Percentiles rank a stretch among this genome's conserved stretches.
Conservation (phyloP, 73 alveolate species). For the Paramecium caudatum region DNA sequence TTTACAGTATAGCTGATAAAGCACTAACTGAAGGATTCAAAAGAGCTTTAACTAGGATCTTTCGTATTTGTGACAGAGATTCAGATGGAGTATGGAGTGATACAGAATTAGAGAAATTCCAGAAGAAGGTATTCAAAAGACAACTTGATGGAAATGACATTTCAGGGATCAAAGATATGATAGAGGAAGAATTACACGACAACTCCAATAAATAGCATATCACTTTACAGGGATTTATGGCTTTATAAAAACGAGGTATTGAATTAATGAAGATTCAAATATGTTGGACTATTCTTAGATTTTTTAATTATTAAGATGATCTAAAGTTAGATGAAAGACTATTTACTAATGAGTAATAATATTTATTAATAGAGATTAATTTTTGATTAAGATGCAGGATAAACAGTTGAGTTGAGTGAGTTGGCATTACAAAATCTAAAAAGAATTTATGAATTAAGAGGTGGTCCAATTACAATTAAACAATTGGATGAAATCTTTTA, state of each 20-base stretch:
- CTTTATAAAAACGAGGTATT: slow-evolving; percentile 69
- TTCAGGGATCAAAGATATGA: slow-evolving; percentile 71
- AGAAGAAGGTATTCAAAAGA: slow-evolving; percentile 67
- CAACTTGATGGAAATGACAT: slow-evolving; percentile 62
- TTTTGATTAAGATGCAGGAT: slow-evolving; percentile 59
- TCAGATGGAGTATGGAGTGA: slow-evolving; percentile 74
- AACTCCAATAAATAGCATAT: slow-evolving; percentile 21
- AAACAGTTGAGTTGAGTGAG: slow-evolving; percentile 76
- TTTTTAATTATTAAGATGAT: slow-evolving; percentile 68
- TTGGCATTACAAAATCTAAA: slow-evolving; percentile 21
- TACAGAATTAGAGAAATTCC: slow-evolving; percentile 62
- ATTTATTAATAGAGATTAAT: neutral
- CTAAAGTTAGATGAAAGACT: slow-evolving; percentile 56
- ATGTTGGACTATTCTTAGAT: slow-evolving; percentile 74
- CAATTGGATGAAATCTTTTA: slow-evolving; percentile 25
- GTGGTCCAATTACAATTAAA: neutral
- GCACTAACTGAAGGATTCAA: slow-evolving; percentile 64
- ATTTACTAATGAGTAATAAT: slow-evolving; percentile 58
- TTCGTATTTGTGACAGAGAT: slow-evolving; percentile 74
- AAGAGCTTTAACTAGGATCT: slow-evolving; percentile 72
- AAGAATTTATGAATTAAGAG: neutral
- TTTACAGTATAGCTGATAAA: slow-evolving; percentile 54
- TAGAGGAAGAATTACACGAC: slow-evolving; percentile 65
- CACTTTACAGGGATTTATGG: slow-evolving; percentile 72
- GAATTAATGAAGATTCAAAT: slow-evolving; percentile 74